Evolutionary conservation across 2,329 filamentous ascomycete species (phyloP), one percentile per base, ranked within the genome.

Genomic region (Aspergillus novofumigatus): DNA sequence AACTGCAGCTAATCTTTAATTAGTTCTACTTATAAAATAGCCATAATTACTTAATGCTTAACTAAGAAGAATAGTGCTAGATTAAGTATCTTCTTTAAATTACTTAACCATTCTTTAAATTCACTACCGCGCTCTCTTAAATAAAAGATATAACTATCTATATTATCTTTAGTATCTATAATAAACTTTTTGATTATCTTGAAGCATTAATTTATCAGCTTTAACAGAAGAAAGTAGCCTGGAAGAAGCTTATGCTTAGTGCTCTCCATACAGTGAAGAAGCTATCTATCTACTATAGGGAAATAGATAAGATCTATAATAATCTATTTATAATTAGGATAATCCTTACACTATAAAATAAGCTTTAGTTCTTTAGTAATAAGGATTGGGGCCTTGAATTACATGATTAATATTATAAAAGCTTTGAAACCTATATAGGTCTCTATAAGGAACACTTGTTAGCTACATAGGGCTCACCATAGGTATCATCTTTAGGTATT

Each of bases 151-250:
- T 61, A 6, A 66, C 58, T 35, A 28, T 53, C 2, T 25, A 65
- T 52, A 17, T 14, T 21, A 25, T 66, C 23, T 66, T 62, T 38
- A 54, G 41, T 8, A 62, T 65, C 51, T 66, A 65, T 17, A 65
- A 66, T 26, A 53, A 49, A 9, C 57, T 65, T 0, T 66, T 66
- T 29, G n/a, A 52, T 0, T 35, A 66, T 51, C 48, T 62, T 44
- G 48, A 64, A 11, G 28, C 44, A 21, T 54, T 47, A 4, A 61
- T 54, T 3, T 20, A 9, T 1, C 29, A 61, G 41, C 58, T 65
- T 2, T 0, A 17, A 35, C 23, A 28, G 21, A 66, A 65, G 49
- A 25, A 45, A 23, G 47, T 62, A 17, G 9, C 7, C 9, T 62
- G 49, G 57, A 65, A 65, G 35, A 29, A 51, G 54, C 2, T 29